A percentile compares a stretch with the other conserved stretches of the same genome.
phyloP scores from a whole-genome alignment of 2,329 filamentous ascomycete species.

The Ophiostoma populinum region DNA sequence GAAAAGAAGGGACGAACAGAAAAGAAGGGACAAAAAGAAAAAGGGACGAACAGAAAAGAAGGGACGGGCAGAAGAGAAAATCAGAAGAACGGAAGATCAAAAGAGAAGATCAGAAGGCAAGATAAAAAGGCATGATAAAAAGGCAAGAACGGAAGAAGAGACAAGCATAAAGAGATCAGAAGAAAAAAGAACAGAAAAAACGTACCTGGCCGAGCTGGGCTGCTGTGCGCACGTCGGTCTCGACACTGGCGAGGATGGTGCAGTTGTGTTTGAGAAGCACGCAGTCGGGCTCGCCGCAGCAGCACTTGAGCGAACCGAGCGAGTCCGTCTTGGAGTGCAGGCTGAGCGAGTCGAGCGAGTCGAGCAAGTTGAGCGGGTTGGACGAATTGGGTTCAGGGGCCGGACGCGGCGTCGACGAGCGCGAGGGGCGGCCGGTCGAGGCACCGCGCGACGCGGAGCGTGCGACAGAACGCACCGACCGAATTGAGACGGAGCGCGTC shows the following conservation, averaged over 20 bases:
- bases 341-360: neutral
- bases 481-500: no score
- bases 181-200: neutral
- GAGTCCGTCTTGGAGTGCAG: constrained; percentile 10
- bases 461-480: no score
- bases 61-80: constrained; percentile 9
- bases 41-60: neutral
- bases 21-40: neutral
- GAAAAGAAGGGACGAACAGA: neutral
- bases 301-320: constrained; percentile 42
- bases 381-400: no score
- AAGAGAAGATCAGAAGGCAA: no score
- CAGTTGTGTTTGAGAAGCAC: constrained; percentile 68
- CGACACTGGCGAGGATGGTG: constrained; percentile 58
- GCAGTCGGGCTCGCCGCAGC: constrained; percentile 70
- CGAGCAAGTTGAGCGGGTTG: no score
- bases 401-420: neutral
- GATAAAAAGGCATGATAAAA: no score
- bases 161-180: no score
- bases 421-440: no score
- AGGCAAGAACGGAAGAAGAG: no score
- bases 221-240: constrained; percentile 74
- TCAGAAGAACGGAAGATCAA: neutral
- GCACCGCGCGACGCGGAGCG: no score
- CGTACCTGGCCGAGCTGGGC: constrained; percentile 85